phyloP scores from a whole-genome alignment of 352 stramenopile species.

The Sclerospora graminicola region DNA sequence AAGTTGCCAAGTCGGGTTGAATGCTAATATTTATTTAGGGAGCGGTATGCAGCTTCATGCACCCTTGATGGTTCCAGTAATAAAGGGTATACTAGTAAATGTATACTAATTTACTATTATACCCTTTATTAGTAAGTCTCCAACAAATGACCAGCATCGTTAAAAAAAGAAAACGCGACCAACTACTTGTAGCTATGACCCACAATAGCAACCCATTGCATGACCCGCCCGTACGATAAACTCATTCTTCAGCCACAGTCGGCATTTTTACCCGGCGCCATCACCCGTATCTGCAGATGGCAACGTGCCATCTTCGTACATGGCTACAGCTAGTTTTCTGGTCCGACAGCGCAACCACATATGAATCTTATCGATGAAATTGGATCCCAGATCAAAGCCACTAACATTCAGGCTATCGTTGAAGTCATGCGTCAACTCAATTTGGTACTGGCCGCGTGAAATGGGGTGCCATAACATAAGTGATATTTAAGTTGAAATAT shows the following conservation, averaged over 20 bases:
- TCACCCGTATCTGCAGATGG: conserved; percentile 22
- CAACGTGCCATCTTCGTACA: conserved; percentile 7
- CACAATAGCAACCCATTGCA: conserved; percentile 23
- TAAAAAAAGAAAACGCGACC: no score
- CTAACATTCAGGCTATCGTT: conserved; percentile 73
- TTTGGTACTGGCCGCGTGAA: conserved; percentile 66
- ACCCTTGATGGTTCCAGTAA: no score
- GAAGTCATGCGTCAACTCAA: conserved; percentile 72
- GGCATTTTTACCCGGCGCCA: conserved; percentile 21
- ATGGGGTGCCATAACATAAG: no score
- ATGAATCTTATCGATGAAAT: conserved; percentile 85
- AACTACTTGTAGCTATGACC: no score
- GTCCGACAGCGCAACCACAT: conserved; percentile 4
- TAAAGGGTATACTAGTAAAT: no score
- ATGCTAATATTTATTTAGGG: no score
- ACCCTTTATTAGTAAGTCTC: no score
- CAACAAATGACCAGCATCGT: no score
- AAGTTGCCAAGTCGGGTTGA: no score
- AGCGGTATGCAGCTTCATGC: no score
- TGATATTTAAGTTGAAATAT: no score
- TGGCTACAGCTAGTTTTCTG: conserved; percentile 15
- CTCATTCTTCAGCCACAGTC: conserved; percentile 14
- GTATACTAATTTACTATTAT: no score
- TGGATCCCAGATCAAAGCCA: conserved; percentile 68
- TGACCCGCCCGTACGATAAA: conserved; percentile 31